Evolutionary conservation across 148 eudicot species (phyloP), one percentile per base, ranked within the genome.

Genomic region (Vaccinium vitisidaea): DNA sequence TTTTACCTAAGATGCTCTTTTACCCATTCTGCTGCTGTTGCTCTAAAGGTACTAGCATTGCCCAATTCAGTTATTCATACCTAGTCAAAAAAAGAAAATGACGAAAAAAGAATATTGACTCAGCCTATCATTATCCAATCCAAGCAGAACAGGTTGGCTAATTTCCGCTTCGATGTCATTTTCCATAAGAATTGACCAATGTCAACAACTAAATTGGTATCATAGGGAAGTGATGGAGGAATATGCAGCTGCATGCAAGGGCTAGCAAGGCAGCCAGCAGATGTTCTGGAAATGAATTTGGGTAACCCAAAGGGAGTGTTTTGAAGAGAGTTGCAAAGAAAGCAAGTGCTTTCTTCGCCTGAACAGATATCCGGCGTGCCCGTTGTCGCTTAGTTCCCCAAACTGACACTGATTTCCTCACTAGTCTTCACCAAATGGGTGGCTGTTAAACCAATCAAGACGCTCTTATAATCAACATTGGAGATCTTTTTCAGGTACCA

Each of bases 401-500:
- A 67, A 90, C 89, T 10, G 92, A 90, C 52, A 88, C 88, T 32
- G 92, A 88, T 79, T 90, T 87, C 21, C 88, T 90, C 7, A 88
- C 92, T 2, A 85, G 87, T 4, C 87, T 90, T 69, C 92, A 87
- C 70, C 92, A 90, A 87, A 84, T 90, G 92, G 92, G 84, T 88
- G 0, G 87, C 90, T 59, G 92, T 90, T 16, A 90, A 86, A 76
- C 92, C 77, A 85, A 90, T 70, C 75, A 69, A 18, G 87, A 87
- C 48, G 91, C 92, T 43, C 89, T 90, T 32, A 86, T 90, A 58
- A 86, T 90, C 32, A 32, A 1, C 89, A 90, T 90, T 21, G 92
- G 91, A 30, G 92, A 90, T 79, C 91, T 90, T 77, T 88, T 90
- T 78, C 91, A 90, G 92, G 92, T 90, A 86, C 65, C 65, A 10